Evolutionary conservation across 1,139 yeast species (phyloP).

Genomic region (Williopsis jadinii): DNA sequence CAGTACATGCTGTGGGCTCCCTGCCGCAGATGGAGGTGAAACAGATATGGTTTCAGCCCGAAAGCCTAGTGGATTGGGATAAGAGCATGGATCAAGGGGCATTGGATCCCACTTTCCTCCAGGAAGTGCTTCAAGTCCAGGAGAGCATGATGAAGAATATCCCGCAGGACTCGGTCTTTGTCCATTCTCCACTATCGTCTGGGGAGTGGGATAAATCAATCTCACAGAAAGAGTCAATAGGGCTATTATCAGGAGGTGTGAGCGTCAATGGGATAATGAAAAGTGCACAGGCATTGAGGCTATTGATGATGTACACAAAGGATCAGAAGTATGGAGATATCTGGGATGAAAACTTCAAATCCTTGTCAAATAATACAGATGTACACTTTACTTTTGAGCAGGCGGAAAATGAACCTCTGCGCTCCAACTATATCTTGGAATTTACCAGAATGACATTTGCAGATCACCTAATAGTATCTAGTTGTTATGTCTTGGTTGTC

Average conservation of each 20-base stretch:
- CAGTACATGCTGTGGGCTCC: conserved; percentile 2
- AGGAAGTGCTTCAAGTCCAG: conserved; percentile 28
- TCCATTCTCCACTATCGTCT: too few relatives aligned
- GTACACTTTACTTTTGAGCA: too few relatives aligned
- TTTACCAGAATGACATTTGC: conserved; percentile 15
- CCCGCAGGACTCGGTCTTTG: conserved; percentile 7
- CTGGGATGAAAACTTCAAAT: conserved; percentile 25
- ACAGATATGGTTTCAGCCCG: conserved; percentile 16
- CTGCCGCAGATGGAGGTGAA: conserved; percentile 11
- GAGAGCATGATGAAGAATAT: conserved; percentile 20
- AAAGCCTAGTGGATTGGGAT: too few relatives aligned
- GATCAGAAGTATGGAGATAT: conserved; percentile 16
- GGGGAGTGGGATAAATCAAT: too few relatives aligned
- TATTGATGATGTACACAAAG: conserved; percentile 27
- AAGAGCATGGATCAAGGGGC: conserved; percentile 12
- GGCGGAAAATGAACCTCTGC: too few relatives aligned
- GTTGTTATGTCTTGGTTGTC: conserved; percentile 26
- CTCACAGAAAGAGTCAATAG: conserved; percentile 1
- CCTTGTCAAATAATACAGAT: too few relatives aligned
- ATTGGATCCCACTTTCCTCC: conserved; percentile 27
- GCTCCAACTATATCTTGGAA: conserved; percentile 8
- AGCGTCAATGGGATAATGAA: conserved; percentile 44
- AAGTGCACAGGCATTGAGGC: conserved; percentile 36
- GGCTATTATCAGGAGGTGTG: conserved; percentile 35
- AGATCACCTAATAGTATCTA: conserved; percentile 23